Percentiles rank a stretch among this genome's conserved stretches.
These are phyloP conservation scores for Myochromella boudieri DNA, from an alignment of 768 basidiomycete genomes.

Conservation along the genomic window DNA sequence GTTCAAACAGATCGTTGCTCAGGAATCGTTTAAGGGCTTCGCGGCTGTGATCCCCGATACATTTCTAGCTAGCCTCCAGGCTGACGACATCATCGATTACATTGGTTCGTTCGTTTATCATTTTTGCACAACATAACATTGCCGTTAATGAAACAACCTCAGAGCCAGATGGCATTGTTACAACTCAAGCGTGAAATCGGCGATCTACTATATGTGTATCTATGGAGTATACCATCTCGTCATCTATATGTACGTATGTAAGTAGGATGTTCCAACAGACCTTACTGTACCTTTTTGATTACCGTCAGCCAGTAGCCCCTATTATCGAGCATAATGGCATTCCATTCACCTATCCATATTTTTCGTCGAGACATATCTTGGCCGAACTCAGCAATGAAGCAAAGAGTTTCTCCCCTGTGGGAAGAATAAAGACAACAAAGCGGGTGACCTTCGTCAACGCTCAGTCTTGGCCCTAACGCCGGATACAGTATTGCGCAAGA, in stretches of 20 bases:
- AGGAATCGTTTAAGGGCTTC: slow-evolving; percentile 23
- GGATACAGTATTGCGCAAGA: too few species aligned
- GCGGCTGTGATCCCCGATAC: slow-evolving; percentile 26
- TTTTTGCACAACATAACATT: background rate
- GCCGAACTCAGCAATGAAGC: too few species aligned
- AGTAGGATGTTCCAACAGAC: background rate
- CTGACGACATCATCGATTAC: slow-evolving; percentile 37
- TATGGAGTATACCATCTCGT: background rate
- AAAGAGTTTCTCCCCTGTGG: too few species aligned
- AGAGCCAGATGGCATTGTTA: slow-evolving; percentile 46
- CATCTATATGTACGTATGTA: background rate
- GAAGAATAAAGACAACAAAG: too few species aligned
- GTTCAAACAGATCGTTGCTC: background rate
- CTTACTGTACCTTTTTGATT: background rate
- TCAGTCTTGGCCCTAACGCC: too few species aligned
- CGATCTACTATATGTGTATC: too few species aligned
- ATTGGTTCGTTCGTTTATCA: slow-evolving; percentile 36
- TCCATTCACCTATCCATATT: too few species aligned
- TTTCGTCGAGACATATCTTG: too few species aligned
- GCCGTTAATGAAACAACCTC: background rate
- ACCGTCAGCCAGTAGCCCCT: background rate
- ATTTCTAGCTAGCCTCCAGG: slow-evolving; percentile 31
- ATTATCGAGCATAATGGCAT: too few species aligned
- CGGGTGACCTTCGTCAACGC: too few species aligned
- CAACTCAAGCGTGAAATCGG: too few species aligned